Percentiles rank a stretch among this genome's conserved stretches.
These are phyloP conservation scores for Aspergillus tamarii DNA, from an alignment of 2,329 filamentous ascomycete genomes.

Conservation along the genomic window DNA sequence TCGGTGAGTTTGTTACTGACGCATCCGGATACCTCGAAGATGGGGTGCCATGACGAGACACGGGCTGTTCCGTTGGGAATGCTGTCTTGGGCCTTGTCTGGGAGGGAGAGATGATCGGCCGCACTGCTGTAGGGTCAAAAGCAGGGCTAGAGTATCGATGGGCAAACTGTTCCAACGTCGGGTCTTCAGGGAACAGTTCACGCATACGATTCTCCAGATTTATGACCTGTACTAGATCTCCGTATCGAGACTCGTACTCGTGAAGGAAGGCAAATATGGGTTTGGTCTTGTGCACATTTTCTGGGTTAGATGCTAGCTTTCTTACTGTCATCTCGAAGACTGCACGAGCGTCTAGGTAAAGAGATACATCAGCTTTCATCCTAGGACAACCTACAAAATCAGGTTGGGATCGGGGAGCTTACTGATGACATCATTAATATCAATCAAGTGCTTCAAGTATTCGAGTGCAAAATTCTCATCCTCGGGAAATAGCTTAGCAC, in stretches of 20 bases:
- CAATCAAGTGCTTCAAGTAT: slow-evolving; percentile 92
- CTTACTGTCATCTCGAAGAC: slow-evolving; percentile 95
- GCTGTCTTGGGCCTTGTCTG: slow-evolving; percentile 71
- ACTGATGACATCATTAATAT: slow-evolving; percentile 92
- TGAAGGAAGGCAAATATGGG: slow-evolving; percentile 90
- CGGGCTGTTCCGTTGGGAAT: slow-evolving; percentile 26
- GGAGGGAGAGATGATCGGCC: slow-evolving; percentile 79
- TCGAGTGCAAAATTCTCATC: slow-evolving; percentile 93
- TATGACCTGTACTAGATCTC: slow-evolving; percentile 85
- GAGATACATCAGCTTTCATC: slow-evolving; percentile 18
- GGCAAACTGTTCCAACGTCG: slow-evolving; percentile 73
- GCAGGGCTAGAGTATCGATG: slow-evolving; percentile 72
- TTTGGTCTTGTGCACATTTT: slow-evolving; percentile 74
- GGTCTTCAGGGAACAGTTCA: slow-evolving; percentile 89
- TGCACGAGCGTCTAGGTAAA: slow-evolving; percentile 75
- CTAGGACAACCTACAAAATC: neutral
- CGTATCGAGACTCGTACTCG: slow-evolving; percentile 91
- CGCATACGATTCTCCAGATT: slow-evolving; percentile 92
- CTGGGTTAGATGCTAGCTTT: slow-evolving; percentile 75
- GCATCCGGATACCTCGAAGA: slow-evolving; percentile 39
- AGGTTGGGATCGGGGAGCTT: slow-evolving; percentile 45
- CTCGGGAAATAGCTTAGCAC: slow-evolving; percentile 88
- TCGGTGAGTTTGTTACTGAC: slow-evolving; percentile 48
- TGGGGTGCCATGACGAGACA: slow-evolving; percentile 40
- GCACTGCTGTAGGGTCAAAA: slow-evolving; percentile 82